A percentile compares a stretch with the other conserved stretches of the same genome.
These are phyloP conservation scores for Fusarium marasasianum DNA, from an alignment of 2,329 filamentous ascomycete species.

Conservation along the genomic window DNA sequence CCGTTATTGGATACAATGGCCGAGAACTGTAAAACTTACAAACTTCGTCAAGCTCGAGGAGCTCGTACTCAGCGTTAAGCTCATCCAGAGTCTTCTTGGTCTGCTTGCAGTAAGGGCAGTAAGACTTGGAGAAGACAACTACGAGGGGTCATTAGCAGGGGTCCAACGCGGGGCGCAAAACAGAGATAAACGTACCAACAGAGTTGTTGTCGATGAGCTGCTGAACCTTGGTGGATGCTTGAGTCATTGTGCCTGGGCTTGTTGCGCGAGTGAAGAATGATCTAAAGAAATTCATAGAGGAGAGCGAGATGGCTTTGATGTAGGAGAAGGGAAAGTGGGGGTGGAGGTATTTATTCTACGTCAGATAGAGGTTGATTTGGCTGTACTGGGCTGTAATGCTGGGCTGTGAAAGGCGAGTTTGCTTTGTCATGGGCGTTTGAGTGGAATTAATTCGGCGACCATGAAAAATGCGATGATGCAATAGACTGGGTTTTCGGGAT, in stretches of 20 bases:
- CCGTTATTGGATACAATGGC: neutral
- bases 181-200: constrained; percentile 68
- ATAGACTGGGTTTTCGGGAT: constrained; percentile 13
- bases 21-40: constrained; percentile 62
- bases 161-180: neutral
- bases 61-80: constrained; percentile 75
- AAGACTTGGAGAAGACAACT: constrained; percentile 97
- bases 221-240: constrained; percentile 85
- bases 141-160: neutral
- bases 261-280: constrained; percentile 73
- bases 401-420: constrained; percentile 6
- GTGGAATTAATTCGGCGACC: constrained; percentile 16
- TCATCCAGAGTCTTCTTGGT: constrained; percentile 79
- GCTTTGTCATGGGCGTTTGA: constrained; percentile 32
- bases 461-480: constrained; percentile 39
- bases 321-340: constrained; percentile 4
- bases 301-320: constrained; percentile 5
- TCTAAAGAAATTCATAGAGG: constrained; percentile 72
- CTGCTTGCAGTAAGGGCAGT: constrained; percentile 90
- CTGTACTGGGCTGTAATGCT: neutral
- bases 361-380: constrained; percentile 2
- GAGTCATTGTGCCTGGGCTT: constrained; percentile 77
- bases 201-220: constrained; percentile 87
- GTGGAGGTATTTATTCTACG: constrained; percentile 34
- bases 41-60: constrained; percentile 86